Evolutionary conservation across 306 rosid genomes (phyloP).

Genomic region (Luffa aegyptiaca): DNA sequence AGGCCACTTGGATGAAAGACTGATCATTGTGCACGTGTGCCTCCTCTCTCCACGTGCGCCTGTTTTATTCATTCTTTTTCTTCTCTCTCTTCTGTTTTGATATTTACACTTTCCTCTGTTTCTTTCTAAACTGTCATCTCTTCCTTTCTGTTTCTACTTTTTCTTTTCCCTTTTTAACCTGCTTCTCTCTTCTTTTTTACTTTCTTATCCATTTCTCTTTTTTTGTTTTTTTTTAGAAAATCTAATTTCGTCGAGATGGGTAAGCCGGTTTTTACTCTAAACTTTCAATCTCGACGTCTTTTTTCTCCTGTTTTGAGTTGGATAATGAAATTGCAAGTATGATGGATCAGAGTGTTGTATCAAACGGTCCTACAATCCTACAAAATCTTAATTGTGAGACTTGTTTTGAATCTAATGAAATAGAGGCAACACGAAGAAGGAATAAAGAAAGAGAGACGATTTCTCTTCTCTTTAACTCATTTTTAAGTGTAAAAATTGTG

Average conservation of each 20-base stretch:
- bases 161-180: background rate
- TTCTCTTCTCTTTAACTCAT: too few species aligned
- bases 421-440: too few species aligned
- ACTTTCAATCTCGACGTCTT: too few species aligned
- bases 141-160: background rate
- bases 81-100: background rate
- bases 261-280: background rate
- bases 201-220: background rate
- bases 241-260: too few species aligned
- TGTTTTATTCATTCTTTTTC: slow-evolving; percentile 45
- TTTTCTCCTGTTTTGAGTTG: too few species aligned
- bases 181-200: background rate
- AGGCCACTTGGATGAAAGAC: background rate
- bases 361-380: too few species aligned
- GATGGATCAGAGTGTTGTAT: too few species aligned
- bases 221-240: background rate
- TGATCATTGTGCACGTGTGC: slow-evolving; percentile 94
- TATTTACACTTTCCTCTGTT: background rate
- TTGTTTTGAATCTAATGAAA: too few species aligned
- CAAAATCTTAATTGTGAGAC: too few species aligned
- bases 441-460: too few species aligned
- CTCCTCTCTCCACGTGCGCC: slow-evolving; percentile 83
- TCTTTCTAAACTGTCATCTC: background rate
- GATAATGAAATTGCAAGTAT: too few species aligned
- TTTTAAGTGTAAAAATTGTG: too few species aligned